These are phyloP conservation scores for Sindora glabra DNA, from an alignment of 306 rosid genomes.

Conservation along the genomic window DNA sequence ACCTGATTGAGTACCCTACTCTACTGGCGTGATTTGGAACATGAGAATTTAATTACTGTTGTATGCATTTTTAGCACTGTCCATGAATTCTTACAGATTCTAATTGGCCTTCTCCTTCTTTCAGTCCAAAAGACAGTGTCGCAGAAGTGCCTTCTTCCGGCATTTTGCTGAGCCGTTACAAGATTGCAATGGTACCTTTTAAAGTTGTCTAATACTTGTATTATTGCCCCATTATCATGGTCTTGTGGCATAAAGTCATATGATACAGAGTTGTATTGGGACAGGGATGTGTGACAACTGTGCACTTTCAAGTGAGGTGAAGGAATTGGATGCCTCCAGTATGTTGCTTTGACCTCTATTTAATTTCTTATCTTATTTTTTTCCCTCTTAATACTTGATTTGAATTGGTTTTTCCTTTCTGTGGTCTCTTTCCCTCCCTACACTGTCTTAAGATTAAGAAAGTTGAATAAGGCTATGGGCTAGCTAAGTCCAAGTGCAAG, in stretches of 20 bases:
- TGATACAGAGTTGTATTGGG: conserved; percentile 5
- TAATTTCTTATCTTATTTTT: neutral
- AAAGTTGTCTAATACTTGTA: conserved; percentile 4
- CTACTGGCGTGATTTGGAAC: neutral
- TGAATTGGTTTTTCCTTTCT: too few species aligned
- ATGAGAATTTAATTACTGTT: neutral
- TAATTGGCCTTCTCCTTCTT: conserved; percentile 12
- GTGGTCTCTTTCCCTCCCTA: too few species aligned
- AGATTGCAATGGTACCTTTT: conserved; percentile 75
- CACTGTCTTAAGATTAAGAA: too few species aligned
- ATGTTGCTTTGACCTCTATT: conserved; percentile 26
- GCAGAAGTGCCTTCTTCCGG: conserved; percentile 65
- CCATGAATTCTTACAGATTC: neutral
- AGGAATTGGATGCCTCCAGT: conserved; percentile 70
- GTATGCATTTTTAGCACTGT: neutral
- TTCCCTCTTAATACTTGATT: too few species aligned
- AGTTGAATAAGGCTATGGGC: too few species aligned
- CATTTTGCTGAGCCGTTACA: conserved; percentile 89
- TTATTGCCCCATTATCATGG: neutral
- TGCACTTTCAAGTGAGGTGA: conserved; percentile 64
- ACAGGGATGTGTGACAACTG: conserved; percentile 93
- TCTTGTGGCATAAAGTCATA: conserved; percentile 4
- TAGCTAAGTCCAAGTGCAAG: neutral
- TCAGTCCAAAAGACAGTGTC: conserved; percentile 78
- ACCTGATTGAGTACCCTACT: conserved; percentile 1